Conservation (phyloP, 768 basidiomycete genomes). For the Tricholoma flavovirens region DNA sequence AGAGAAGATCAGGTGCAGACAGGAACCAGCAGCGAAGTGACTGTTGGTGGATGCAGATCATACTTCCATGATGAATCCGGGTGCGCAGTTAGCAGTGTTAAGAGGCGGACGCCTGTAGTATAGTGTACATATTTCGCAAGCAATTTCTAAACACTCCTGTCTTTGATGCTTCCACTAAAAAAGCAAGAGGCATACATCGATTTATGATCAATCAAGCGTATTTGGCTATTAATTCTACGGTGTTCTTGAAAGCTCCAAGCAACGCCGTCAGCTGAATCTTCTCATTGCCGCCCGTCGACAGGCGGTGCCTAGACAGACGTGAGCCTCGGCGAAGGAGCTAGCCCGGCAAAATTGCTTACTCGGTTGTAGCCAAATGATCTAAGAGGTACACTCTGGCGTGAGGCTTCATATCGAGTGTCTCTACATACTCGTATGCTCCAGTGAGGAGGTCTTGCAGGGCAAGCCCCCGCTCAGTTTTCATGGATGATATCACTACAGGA, state of each 20-base stretch:
- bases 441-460: constrained; percentile 92
- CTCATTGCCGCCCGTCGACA: constrained; percentile 90
- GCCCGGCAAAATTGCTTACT: constrained; percentile 50
- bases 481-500: constrained; percentile 68
- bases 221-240: constrained; percentile 70
- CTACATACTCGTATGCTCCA: constrained; percentile 87
- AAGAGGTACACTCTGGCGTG: constrained; percentile 86
- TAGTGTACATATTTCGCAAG: constrained; percentile 6
- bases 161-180: not conserved
- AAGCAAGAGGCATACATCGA: not conserved
- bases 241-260: constrained; percentile 88
- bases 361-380: constrained; percentile 91
- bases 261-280: constrained; percentile 92
- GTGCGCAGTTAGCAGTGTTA: constrained; percentile 36
- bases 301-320: constrained; percentile 57
- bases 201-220: constrained; percentile 11
- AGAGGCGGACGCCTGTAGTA: constrained; percentile 25
- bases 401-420: constrained; percentile 80
- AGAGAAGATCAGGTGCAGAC: constrained; percentile 27
- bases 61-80: constrained; percentile 36
- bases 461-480: constrained; percentile 90
- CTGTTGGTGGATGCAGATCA: constrained; percentile 25
- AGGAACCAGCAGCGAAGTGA: constrained; percentile 24
- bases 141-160: not conserved
- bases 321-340: not conserved